Evolutionary conservation across 805 yeast species (phyloP), one percentile per base, ranked within the genome.

Genomic region (Candida ortonii): DNA sequence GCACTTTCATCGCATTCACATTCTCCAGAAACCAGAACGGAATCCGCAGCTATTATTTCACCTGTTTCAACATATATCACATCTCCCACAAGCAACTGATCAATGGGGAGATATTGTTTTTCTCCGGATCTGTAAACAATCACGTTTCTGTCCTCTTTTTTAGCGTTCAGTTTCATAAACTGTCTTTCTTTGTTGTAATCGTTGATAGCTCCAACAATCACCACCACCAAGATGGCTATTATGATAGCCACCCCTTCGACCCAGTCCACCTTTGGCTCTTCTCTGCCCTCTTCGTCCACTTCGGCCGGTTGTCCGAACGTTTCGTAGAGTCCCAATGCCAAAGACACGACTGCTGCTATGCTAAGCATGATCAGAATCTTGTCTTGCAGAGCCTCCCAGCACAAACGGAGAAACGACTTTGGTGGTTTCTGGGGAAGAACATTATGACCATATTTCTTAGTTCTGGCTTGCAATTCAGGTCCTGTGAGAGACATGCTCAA

Each of bases 181-280:
- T 93, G 98, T 11, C 87, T 67, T 58, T 93, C 98, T 59, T 94
- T 94, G 57, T 93, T 96, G 67, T 84, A 93, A 62, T 93, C 98
- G 59, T 93, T 93, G n/a, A 76, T 82, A 2, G 96, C 93, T 31
- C 97, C 95, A 10, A 94, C 98, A 3, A 86, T 46, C 4, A 90
- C 96, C 21, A 93, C 97, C 40, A 93, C 90, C 4, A 77, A 52
- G 16, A 93, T 84, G 14, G 99, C 99, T 4, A 83, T 83, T 48
- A 93, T 75, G 55, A 93, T 93, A 25, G 98, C 99, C 23, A 89
- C 95, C 49, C 99, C 99, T 67, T 93, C 99, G 30, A 94, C 96
- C 97, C 97, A 93, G 52, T 90, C 96, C 20, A 93, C 94, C 50
- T 79, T 76, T 12, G 97, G 96, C 36, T 78, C 59, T 14, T 76